Evolutionary conservation across 768 basidiomycete genomes (phyloP), one percentile per base, ranked within the genome.

Genomic region (Nidula microcarpa): DNA sequence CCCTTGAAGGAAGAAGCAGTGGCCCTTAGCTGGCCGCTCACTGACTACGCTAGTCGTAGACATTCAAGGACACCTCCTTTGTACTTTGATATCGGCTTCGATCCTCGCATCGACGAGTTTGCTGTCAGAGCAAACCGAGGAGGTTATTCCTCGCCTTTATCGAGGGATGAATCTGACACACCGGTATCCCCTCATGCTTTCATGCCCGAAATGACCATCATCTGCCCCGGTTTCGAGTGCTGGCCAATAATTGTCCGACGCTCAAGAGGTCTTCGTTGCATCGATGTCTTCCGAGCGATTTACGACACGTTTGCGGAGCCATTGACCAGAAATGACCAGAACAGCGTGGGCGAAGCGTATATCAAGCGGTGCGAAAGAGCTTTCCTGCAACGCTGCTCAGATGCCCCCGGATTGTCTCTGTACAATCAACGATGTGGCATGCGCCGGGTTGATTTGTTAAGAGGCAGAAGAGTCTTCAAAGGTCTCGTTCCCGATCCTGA

Each of bases 261-360:
- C 36, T 48, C 67, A 17, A 64, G 63, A 41, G 77, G 78, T 10
- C 69, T 86, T 52, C 67, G 76, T 11, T 79, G 82, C 58, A 72
- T 78, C 18, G 85, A 87, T 49, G 74, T 88, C 34, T 84, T 86
- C 60, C 64, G 76, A 51, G 79, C 75, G 8, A 84, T 88, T 30
- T 76, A 81, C 60, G 72, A 78, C 43, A 66, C 73, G 5, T 81
- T 77, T 55, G 64, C 74, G 46, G 64, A 68, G 36, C 71, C 69
- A 6, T 66, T 87, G 62, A 76, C 77, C 1, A 58, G 60, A 18
- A 68, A 74, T 34, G 83, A 86, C 53, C 57, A 63, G 17, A 57
- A 53, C 33, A 36, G 55, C 7, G 43, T 66, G n/a, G 67, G 66
- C 18, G 46, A 56, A 5, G 61, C 59, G 33, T 71, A 68, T 52